phyloP scores from a whole-genome alignment of 805 yeast genomes.

The Kluyveromyces wickerhamii region DNA sequence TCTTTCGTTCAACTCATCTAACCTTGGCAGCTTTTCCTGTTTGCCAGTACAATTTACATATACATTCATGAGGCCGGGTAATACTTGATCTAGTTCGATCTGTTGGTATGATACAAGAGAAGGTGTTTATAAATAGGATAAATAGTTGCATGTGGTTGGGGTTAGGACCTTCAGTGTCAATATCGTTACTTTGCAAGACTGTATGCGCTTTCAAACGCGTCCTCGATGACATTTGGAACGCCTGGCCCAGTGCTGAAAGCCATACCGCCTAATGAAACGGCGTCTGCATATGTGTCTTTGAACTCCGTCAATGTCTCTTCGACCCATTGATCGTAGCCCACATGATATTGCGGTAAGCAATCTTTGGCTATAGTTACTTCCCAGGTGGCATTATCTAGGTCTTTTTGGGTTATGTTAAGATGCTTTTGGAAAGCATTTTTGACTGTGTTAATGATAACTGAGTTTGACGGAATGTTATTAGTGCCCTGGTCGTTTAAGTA shows the following conservation, averaged over 20 bases:
- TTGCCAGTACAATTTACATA: no score
- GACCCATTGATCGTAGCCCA: conserved; percentile 52
- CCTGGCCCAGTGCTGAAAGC: conserved; percentile 75
- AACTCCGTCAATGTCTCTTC: conserved; percentile 30
- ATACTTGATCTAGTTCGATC: no score
- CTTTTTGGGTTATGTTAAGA: conserved; percentile 29
- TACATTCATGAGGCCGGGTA: no score
- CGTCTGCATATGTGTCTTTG: conserved; percentile 31
- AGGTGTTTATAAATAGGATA: no score
- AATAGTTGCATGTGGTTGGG: no score
- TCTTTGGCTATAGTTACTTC: conserved; percentile 38
- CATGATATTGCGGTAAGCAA: conserved; percentile 74
- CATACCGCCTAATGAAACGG: conserved; percentile 67
- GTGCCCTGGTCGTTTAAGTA: conserved; percentile 32
- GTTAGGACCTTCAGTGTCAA: not conserved
- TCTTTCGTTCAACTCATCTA: no score
- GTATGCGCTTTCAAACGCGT: conserved; percentile 53
- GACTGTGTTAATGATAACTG: conserved; percentile 23
- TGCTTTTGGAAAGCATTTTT: conserved; percentile 34
- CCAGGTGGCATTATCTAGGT: conserved; percentile 24
- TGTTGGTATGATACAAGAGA: no score
- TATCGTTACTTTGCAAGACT: conserved; percentile 5
- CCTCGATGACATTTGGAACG: conserved; percentile 76
- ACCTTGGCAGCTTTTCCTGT: no score
- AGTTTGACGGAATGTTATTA: conserved; percentile 12